These are phyloP conservation scores for Starmerella powellii DNA, from an alignment of 805 yeast species.

Conservation along the genomic window DNA sequence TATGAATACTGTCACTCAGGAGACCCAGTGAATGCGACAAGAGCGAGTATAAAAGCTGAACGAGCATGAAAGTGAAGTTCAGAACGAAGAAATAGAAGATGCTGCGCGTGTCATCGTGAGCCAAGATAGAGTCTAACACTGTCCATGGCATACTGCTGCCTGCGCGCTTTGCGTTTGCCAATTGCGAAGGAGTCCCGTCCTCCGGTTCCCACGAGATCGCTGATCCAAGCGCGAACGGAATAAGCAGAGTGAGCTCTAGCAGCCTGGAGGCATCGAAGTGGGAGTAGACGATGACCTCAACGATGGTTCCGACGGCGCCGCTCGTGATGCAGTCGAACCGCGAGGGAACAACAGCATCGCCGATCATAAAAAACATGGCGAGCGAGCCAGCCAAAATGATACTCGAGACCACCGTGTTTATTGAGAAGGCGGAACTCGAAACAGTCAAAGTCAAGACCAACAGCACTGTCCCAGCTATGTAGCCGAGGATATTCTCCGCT, in stretches of 20 bases:
- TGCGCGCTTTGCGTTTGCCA: background rate
- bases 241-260: constrained; percentile 1
- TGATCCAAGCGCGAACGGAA: constrained; percentile 8
- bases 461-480: background rate
- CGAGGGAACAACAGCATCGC: constrained; percentile 8
- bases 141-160: constrained; percentile 16
- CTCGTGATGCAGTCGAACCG: constrained; percentile 5
- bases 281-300: constrained; percentile 9
- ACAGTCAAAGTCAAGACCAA: background rate
- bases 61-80: constrained; percentile 86
- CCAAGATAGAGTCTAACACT: constrained; percentile 30
- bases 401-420: background rate
- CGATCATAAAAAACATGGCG: constrained; percentile 10
- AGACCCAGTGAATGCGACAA: constrained; percentile 85
- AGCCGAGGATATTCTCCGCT: background rate
- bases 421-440: background rate
- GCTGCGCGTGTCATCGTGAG: constrained; percentile 67
- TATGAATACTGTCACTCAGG: constrained; percentile 85
- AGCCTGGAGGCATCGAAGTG: background rate
- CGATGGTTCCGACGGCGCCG: constrained; percentile 6
- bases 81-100: constrained; percentile 77
- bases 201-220: background rate
- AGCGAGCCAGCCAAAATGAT: constrained; percentile 8
- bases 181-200: background rate
- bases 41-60: constrained; percentile 83